These are phyloP conservation scores for Penicillium italicum DNA, from an alignment of 2,329 filamentous ascomycete genomes.

Conservation along the genomic window DNA sequence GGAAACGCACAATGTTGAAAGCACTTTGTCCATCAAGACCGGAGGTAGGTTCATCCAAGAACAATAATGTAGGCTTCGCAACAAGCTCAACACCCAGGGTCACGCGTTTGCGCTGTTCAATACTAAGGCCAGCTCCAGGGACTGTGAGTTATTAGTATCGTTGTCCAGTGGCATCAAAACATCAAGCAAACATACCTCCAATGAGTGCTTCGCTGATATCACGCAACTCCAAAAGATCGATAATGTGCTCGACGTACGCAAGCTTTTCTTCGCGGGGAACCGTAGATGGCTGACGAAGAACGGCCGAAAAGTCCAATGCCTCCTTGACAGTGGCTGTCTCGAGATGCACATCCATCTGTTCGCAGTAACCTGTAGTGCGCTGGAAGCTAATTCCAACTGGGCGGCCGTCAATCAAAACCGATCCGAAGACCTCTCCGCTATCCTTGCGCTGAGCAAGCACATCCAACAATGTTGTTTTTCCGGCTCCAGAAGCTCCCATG, in stretches of 20 bases:
- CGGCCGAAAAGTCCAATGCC: slow-evolving; percentile 61
- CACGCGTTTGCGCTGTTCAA: slow-evolving; percentile 64
- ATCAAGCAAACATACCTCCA: slow-evolving; percentile 39
- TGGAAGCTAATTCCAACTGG: slow-evolving; percentile 48
- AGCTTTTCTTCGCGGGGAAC: slow-evolving; percentile 58
- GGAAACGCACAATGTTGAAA: slow-evolving; percentile 54
- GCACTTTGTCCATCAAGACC: slow-evolving; percentile 66
- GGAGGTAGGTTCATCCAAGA: slow-evolving; percentile 60
- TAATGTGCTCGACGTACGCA: slow-evolving; percentile 62
- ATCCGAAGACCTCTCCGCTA: slow-evolving; percentile 42
- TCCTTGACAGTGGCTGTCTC: slow-evolving; percentile 61
- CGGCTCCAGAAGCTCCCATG: slow-evolving; percentile 78
- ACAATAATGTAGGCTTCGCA: slow-evolving; percentile 58
- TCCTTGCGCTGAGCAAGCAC: slow-evolving; percentile 44
- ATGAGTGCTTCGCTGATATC: slow-evolving; percentile 62
- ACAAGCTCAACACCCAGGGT: slow-evolving; percentile 60
- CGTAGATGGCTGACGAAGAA: slow-evolving; percentile 57
- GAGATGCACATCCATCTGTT: slow-evolving; percentile 65
- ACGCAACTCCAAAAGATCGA: slow-evolving; percentile 61
- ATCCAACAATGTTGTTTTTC: slow-evolving; percentile 48
- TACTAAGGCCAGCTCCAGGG: slow-evolving; percentile 56
- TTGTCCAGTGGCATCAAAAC: no score
- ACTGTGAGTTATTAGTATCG: slow-evolving; percentile 20
- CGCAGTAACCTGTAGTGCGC: slow-evolving; percentile 50
- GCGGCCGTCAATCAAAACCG: slow-evolving; percentile 43